phyloP scores from a whole-genome alignment of 192 early-diverging fungal species.

The Coemansia sp. region DNA sequence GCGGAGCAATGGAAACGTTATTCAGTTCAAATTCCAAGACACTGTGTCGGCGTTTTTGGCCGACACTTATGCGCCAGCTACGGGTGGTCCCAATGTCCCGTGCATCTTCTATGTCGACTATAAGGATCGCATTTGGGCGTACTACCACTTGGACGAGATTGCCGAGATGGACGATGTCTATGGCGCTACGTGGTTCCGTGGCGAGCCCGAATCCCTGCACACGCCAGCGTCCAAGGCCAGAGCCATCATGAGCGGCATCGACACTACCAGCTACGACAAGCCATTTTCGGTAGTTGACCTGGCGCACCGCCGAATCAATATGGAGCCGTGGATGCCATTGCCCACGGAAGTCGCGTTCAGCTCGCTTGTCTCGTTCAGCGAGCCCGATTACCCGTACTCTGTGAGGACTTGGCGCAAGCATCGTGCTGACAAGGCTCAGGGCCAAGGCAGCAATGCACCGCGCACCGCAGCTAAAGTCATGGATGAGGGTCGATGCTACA shows the following conservation, averaged over 20 bases:
- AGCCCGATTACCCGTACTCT: slow-evolving; percentile 41
- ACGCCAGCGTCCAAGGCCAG: slow-evolving; percentile 16
- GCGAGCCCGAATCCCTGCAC: slow-evolving; percentile 23
- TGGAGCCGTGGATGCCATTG: slow-evolving; percentile 49
- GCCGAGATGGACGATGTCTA: slow-evolving; percentile 55
- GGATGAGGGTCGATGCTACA: background rate
- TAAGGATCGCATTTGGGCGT: slow-evolving; percentile 53
- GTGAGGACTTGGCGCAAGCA: slow-evolving; percentile 32
- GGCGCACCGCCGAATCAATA: slow-evolving; percentile 45
- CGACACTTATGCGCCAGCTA: slow-evolving; percentile 48
- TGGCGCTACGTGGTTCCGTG: slow-evolving; percentile 47
- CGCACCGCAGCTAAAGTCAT: background rate
- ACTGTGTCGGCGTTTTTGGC: slow-evolving; percentile 52
- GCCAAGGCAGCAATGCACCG: background rate
- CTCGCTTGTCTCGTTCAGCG: slow-evolving; percentile 10
- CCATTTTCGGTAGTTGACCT: slow-evolving; percentile 49
- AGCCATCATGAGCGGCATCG: slow-evolving; percentile 13
- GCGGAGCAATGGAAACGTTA: slow-evolving; percentile 45
- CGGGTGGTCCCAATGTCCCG: slow-evolving; percentile 53
- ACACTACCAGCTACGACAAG: slow-evolving; percentile 32
- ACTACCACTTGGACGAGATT: slow-evolving; percentile 53
- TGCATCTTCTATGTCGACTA: slow-evolving; percentile 55
- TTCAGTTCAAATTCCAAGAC: slow-evolving; percentile 55
- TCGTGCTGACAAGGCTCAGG: background rate
- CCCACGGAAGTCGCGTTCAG: slow-evolving; percentile 18